These are phyloP conservation scores for Pneumocystis sp. DNA, from an alignment of 1,139 yeast species.

Conservation along the genomic window DNA sequence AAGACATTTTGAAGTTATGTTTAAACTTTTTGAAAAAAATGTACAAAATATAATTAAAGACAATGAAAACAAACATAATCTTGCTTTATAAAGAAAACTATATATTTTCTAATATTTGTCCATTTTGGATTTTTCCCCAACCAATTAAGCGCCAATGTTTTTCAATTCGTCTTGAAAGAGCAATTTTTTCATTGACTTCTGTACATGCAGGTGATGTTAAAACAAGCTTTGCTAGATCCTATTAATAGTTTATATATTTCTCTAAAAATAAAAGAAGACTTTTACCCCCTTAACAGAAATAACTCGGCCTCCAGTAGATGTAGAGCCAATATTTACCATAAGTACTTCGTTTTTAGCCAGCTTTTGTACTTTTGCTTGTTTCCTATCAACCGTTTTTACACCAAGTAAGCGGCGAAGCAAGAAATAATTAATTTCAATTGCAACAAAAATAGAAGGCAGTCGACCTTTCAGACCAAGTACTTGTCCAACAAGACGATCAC, in stretches of 20 bases:
- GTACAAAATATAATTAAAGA: neutral
- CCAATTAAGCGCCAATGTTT: slow-evolving; percentile 99
- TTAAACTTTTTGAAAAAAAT: neutral
- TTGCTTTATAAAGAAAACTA: neutral
- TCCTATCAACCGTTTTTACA: slow-evolving; percentile 96
- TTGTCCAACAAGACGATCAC: slow-evolving; percentile 97
- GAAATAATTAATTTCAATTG: slow-evolving; percentile 94
- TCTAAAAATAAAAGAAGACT: neutral
- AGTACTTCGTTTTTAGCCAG: slow-evolving; percentile 87
- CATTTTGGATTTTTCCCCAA: slow-evolving; percentile 98
- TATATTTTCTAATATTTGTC: slow-evolving; percentile 28
- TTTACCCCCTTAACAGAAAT: slow-evolving; percentile 73
- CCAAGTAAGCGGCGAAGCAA: slow-evolving; percentile 91
- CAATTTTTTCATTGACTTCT: slow-evolving; percentile 94
- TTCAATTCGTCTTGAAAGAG: slow-evolving; percentile 95
- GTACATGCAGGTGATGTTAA: slow-evolving; percentile 98
- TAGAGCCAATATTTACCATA: slow-evolving; percentile 98
- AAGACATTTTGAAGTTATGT: neutral
- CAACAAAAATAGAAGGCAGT: slow-evolving; percentile 89
- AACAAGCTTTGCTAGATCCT: slow-evolving; percentile 93
- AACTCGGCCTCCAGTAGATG: slow-evolving; percentile 98
- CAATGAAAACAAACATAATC: neutral
- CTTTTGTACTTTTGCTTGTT: slow-evolving; percentile 91
- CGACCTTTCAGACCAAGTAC: slow-evolving; percentile 96
- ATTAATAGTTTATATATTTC: neutral